A percentile compares a stretch with the other conserved stretches of the same genome.
Conservation (phyloP, 352 stramenopile species). For the Pythium phragmitis region DNA sequence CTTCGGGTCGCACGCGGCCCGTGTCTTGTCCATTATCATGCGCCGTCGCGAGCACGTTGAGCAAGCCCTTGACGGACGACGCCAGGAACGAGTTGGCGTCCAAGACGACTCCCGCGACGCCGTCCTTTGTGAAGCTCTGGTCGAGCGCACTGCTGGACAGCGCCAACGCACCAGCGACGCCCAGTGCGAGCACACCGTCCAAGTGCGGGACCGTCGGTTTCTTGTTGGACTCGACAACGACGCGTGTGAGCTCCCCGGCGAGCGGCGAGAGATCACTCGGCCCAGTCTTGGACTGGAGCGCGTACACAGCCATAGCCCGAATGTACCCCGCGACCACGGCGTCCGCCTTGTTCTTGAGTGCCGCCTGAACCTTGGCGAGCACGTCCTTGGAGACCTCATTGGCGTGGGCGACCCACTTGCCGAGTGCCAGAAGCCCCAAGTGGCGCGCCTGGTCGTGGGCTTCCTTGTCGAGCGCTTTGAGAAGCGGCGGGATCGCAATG, state of each 20-base stretch:
- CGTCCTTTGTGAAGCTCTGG: constrained; percentile 49
- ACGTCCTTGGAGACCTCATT: constrained; percentile 48
- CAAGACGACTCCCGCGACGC: constrained; percentile 44
- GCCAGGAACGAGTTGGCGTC: constrained; percentile 51
- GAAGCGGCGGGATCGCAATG: constrained; percentile 46
- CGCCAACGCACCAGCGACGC: constrained; percentile 55
- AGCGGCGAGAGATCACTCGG: constrained; percentile 42
- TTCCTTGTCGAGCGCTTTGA: constrained; percentile 81
- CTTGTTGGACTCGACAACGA: constrained; percentile 72
- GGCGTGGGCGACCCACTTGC: constrained; percentile 68
- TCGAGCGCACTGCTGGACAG: constrained; percentile 60
- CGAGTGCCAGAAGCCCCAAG: constrained; percentile 64
- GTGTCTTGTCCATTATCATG: constrained; percentile 17
- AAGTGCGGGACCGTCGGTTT: constrained; percentile 72
- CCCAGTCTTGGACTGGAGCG: constrained; percentile 31
- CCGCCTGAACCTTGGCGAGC: constrained; percentile 43
- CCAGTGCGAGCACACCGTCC: constrained; percentile 74
- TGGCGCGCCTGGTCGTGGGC: constrained; percentile 81
- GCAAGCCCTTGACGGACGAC: constrained; percentile 40
- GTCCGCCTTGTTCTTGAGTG: constrained; percentile 75
- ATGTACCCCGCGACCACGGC: constrained; percentile 64
- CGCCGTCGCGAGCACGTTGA: constrained; percentile 27
- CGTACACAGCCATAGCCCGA: constrained; percentile 53
- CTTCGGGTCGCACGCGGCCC: constrained; percentile 47
- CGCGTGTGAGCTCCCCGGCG: constrained; percentile 47